Conservation (phyloP, 345 rosid genomes). For the Lepidium aucheri region DNA sequence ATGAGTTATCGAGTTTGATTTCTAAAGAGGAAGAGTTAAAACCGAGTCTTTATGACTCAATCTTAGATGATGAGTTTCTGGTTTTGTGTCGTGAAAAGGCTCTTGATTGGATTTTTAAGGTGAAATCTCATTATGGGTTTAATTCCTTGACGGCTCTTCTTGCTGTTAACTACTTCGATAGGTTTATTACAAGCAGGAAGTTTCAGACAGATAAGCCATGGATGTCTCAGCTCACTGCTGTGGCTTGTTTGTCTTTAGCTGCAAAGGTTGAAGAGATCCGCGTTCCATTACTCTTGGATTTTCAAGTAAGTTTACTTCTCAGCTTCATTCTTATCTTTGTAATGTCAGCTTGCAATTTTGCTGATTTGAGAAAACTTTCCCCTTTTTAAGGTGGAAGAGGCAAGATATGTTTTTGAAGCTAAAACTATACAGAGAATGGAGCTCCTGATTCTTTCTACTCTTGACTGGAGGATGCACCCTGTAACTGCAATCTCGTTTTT, state of each 20-base stretch:
- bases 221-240: slow-evolving; percentile 87
- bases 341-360: slow-evolving; percentile 28
- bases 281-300: slow-evolving; percentile 75
- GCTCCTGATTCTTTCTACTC: slow-evolving; percentile 73
- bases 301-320: slow-evolving; percentile 54
- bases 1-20: slow-evolving; percentile 46
- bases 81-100: slow-evolving; percentile 46
- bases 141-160: slow-evolving; percentile 60
- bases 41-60: slow-evolving; percentile 12
- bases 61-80: slow-evolving; percentile 29
- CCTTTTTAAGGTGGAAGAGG: slow-evolving; percentile 57
- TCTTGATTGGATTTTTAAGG: slow-evolving; percentile 65
- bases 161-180: slow-evolving; percentile 87
- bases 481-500: slow-evolving; percentile 79
- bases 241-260: slow-evolving; percentile 84
- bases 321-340: not conserved
- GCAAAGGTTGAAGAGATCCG: slow-evolving; percentile 90
- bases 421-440: slow-evolving; percentile 91
- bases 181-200: slow-evolving; percentile 54
- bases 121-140: slow-evolving; percentile 59
- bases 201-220: slow-evolving; percentile 80
- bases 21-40: slow-evolving; percentile 52
- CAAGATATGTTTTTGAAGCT: slow-evolving; percentile 68
- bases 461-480: slow-evolving; percentile 87
- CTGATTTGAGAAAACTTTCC: not conserved